Conservation (phyloP, 257 asterid genomes). For the Thymus quinquecostatus region DNA sequence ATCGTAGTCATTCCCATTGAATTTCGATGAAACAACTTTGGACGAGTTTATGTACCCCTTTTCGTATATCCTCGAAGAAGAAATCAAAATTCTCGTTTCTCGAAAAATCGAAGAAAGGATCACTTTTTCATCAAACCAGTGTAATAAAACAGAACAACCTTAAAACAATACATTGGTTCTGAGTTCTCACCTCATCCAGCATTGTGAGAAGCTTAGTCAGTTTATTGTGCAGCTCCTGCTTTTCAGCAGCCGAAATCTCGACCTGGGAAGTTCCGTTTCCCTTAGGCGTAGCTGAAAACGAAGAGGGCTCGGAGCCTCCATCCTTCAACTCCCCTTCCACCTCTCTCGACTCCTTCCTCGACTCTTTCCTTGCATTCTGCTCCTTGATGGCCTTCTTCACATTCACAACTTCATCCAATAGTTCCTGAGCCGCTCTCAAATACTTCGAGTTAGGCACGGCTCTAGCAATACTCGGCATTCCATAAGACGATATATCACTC, state of each 20-base stretch:
- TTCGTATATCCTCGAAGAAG: neutral
- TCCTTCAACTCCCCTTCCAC: slow-evolving; percentile 43
- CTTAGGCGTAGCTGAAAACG: slow-evolving; percentile 45
- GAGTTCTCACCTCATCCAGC: slow-evolving; percentile 81
- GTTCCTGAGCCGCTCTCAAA: slow-evolving; percentile 71
- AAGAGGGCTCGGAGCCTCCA: slow-evolving; percentile 53
- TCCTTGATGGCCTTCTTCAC: slow-evolving; percentile 66
- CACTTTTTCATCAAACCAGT: neutral
- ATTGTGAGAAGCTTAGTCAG: slow-evolving; percentile 71
- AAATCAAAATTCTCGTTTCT: neutral
- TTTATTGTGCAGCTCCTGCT: slow-evolving; percentile 74
- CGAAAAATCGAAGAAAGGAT: neutral
- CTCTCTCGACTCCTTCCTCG: slow-evolving; percentile 44
- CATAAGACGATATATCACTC: slow-evolving; percentile 48
- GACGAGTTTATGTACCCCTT: neutral
- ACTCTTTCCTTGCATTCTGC: slow-evolving; percentile 42
- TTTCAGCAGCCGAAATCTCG: slow-evolving; percentile 72
- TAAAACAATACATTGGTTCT: slow-evolving; percentile 21
- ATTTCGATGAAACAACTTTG: neutral
- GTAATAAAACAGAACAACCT: slow-evolving; percentile 8
- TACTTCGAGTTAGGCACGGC: slow-evolving; percentile 64
- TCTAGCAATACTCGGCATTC: slow-evolving; percentile 47
- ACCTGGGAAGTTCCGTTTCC: slow-evolving; percentile 30
- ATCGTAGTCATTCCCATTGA: too few relatives aligned
- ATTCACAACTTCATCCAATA: slow-evolving; percentile 84